These are phyloP conservation scores for Sedum album DNA, from an alignment of 164 flowering plant species.

Conservation along the genomic window DNA sequence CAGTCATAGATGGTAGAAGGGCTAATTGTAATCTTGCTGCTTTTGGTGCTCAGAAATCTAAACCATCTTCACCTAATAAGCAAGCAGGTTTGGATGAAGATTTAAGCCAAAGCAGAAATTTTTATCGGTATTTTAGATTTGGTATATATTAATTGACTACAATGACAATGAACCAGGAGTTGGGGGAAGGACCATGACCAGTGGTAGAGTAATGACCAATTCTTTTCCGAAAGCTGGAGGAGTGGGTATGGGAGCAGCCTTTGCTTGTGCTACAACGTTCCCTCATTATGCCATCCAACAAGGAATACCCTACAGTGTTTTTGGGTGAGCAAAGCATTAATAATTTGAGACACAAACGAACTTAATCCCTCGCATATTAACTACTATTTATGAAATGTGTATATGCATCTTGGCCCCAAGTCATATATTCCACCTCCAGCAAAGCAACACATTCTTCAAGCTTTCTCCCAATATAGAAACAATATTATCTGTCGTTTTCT, in stretches of 20 bases:
- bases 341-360: too few species aligned
- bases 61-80: conserved; percentile 67
- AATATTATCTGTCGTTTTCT: neutral
- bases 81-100: conserved; percentile 21
- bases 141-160: too few species aligned
- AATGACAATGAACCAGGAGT: conserved; percentile 15
- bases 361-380: too few species aligned
- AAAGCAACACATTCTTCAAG: neutral
- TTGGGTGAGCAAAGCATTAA: conserved; percentile 34
- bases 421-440: conserved; percentile 14
- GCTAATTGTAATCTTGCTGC: conserved; percentile 97
- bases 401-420: conserved; percentile 17
- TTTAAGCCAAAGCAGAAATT: neutral
- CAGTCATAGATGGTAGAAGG: conserved; percentile 96
- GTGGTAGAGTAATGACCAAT: conserved; percentile 37
- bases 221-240: conserved; percentile 46
- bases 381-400: neutral
- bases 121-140: neutral
- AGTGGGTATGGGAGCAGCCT: conserved; percentile 55
- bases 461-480: conserved; percentile 7
- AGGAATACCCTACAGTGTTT: conserved; percentile 69
- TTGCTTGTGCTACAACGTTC: conserved; percentile 52
- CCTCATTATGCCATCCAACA: conserved; percentile 95
- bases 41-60: conserved; percentile 83
- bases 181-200: conserved; percentile 29